These are phyloP conservation scores for Cercophora newfieldiana DNA, from an alignment of 495 filamentous ascomycete genomes.

Conservation along the genomic window DNA sequence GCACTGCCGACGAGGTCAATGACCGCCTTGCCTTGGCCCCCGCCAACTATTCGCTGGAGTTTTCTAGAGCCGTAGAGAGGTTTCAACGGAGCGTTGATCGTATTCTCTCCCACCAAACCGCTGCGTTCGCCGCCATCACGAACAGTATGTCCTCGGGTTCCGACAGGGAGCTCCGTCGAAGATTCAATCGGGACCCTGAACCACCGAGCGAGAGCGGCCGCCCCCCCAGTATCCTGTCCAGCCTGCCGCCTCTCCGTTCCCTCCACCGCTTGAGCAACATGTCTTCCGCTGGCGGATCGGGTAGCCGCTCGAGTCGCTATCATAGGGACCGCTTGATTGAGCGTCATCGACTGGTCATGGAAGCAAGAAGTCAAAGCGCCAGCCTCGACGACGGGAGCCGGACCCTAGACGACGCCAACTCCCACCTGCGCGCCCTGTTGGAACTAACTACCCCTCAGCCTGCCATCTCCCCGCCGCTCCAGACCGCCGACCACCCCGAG, in stretches of 20 bases:
- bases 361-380: constrained; percentile 27
- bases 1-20: constrained; percentile 44
- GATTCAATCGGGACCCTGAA: constrained; percentile 40
- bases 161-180: constrained; percentile 35
- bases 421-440: constrained; percentile 46
- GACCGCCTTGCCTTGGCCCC: constrained; percentile 34
- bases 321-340: constrained; percentile 29
- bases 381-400: constrained; percentile 27
- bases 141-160: constrained; percentile 43
- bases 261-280: constrained; percentile 21
- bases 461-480: constrained; percentile 35
- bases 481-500: constrained; percentile 37
- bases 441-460: constrained; percentile 43
- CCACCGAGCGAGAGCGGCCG: constrained; percentile 23
- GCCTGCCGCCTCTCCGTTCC: constrained; percentile 44
- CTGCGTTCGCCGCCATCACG: constrained; percentile 16
- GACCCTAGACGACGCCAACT: constrained; percentile 44
- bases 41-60: constrained; percentile 43
- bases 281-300: constrained; percentile 24
- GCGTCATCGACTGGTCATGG: constrained; percentile 18
- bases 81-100: constrained; percentile 35
- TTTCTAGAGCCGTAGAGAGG: constrained; percentile 47
- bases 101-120: constrained; percentile 20
- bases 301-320: constrained; percentile 31
- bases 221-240: constrained; percentile 20